Base-by-base conservation (phyloP, 352 stramenopile species). In the Pythium apleroticum region DNA sequence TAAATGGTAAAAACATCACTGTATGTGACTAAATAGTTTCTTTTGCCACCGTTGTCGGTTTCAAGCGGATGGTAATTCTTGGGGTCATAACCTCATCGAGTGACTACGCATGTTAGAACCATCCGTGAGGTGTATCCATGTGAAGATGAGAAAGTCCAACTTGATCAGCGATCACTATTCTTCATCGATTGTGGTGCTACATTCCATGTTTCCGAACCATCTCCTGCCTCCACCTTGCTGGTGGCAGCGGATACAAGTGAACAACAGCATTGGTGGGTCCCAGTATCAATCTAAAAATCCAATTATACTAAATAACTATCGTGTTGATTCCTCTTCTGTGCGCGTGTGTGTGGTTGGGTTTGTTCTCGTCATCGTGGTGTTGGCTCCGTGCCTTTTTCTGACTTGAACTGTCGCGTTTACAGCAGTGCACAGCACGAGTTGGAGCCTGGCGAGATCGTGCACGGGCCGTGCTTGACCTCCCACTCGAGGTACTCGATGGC, bases 401-500 rank as follows among this genome's bases (percentile, higher is more conserved):
- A 9, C 5, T 33, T 33, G 30, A 33, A 33, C 10, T 33, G 30
- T 33, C 30, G 30, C 20, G 0, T 35, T 68, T 80, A 84, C 64
- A 80, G 68, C 17, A 93, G 78, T 17, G 67, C 73, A 68, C 84
- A 93, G 69, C 84, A 93, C 57, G 69, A 77, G 56, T 93, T 90
- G 37, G 76, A 72, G 57, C 77, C 77, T 10, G 75, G 73, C 3
- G 80, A 73, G 49, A 87, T 80, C 5, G 78, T 88, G 68, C 84
- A 91, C 10, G 84, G 84, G 0, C 84, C 82, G 49, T 93, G 63
- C 75, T 90, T 91, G 63, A 88, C 76, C 65, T 93, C 83, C 82
- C 83, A 95, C 50, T 89, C 78, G 22, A 95, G 76, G 37, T 91
- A 92, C 59, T 95, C 86, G 45, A 93, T 84, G 22, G 85, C 82